Base-by-base conservation (phyloP, 129 eudicot species). In the Rutidosis leptorrhynchoides region DNA sequence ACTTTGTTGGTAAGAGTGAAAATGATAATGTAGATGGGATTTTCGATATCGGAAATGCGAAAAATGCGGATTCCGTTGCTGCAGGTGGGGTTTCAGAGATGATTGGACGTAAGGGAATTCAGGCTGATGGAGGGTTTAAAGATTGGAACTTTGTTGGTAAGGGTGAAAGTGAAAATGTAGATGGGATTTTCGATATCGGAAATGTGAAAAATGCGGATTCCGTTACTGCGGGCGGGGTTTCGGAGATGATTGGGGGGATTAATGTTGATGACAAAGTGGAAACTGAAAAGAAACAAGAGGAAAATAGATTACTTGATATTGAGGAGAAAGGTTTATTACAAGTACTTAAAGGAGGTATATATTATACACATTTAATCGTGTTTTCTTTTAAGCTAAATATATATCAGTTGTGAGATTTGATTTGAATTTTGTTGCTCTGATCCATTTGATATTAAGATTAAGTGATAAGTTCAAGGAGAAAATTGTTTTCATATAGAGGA, bases 261-360 rank as follows among this genome's bases (percentile, higher is more conserved):
- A 40, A 15, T 19, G 12, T 49, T 49, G 21, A 49, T 5, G 68
- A n/a, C 6, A 70, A 30, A 4, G 43, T 20, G 51, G 78, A 46
- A 43, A 46, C 42, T 66, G 62, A 67, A 52, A 74, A 82, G 70
- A 79, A 49, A 20, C 23, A 52, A 62, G 55, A 49, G 55, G 83
- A 90, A 43, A 80, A 82, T 29, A 71, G 70, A 63, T 62, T 58
- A 30, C 83, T 90, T 29, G 85, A 82, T 67, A 59, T 58, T n/a
- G 95, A 90, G 72, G 89, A 80, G 77, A 68, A 84, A 70, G 82
- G 64, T 53, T 76, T 87, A 16, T 46, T 66, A 28, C 82, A 66
- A 16, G 85, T 80, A 16, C 79, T 90, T 24, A 68, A 90, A 82
- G 97, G 97, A 82, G 97, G 97, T 72, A 69, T 58, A 49, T 22